phyloP scores from a whole-genome alignment of 192 early-diverging fungal genomes.

The Coemansia sp. region DNA sequence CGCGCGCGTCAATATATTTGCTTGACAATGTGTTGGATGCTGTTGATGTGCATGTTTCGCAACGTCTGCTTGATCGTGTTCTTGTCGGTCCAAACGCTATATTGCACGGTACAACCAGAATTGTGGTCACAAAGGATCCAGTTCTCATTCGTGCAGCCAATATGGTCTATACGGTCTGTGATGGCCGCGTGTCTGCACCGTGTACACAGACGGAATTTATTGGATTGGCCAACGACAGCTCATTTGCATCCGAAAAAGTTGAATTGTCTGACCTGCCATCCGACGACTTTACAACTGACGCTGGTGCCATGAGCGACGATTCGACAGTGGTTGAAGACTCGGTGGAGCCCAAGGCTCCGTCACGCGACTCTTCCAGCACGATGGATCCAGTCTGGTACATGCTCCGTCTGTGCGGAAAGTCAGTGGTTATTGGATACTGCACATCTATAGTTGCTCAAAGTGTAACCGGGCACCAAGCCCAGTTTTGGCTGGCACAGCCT shows the following conservation, averaged over 20 bases:
- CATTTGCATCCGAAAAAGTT: too few species aligned
- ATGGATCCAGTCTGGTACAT: conserved; percentile 30
- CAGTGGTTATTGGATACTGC: conserved; percentile 3
- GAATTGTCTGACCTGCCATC: not conserved
- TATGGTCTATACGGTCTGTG: conserved; percentile 46
- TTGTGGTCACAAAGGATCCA: conserved; percentile 58
- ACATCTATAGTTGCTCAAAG: conserved; percentile 27
- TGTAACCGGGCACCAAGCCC: conserved; percentile 13
- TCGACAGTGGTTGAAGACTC: not conserved
- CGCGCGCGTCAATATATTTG: conserved; percentile 65
- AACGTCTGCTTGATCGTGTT: conserved; percentile 57
- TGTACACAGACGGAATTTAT: not conserved
- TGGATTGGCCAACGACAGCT: not conserved
- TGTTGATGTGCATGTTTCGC: conserved; percentile 61
- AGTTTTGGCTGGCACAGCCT: conserved; percentile 35
- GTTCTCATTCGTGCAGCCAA: conserved; percentile 52
- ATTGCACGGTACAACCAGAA: conserved; percentile 35
- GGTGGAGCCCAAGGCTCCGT: not conserved
- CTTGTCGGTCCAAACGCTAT: conserved; percentile 61
- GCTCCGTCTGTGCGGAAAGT: conserved; percentile 29
- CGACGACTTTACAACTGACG: not conserved
- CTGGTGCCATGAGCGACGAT: not conserved
- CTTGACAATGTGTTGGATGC: conserved; percentile 71
- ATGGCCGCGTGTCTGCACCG: conserved; percentile 22
- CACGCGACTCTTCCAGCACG: not conserved